Evolutionary conservation across 2,329 filamentous ascomycete genomes (phyloP).

Genomic region (Mycosphaerella sp.): DNA sequence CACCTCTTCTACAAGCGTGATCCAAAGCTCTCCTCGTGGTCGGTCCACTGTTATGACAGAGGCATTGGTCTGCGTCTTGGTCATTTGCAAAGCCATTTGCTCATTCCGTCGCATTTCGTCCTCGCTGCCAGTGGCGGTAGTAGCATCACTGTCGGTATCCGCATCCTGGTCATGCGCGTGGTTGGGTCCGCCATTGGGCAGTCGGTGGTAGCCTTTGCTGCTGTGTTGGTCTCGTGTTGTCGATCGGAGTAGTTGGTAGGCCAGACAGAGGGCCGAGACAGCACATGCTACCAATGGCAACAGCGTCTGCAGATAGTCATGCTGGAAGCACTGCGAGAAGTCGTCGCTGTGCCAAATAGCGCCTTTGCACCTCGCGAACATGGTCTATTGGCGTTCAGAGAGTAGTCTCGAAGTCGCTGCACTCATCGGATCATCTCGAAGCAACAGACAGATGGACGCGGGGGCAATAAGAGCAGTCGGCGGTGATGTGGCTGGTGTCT

Average conservation of each 20-base stretch:
- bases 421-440: slow-evolving; percentile 13
- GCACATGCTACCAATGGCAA: slow-evolving; percentile 67
- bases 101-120: slow-evolving; percentile 56
- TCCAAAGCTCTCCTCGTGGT: slow-evolving; percentile 64
- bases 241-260: slow-evolving; percentile 51
- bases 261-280: slow-evolving; percentile 63
- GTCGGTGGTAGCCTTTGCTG: slow-evolving; percentile 47
- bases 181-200: slow-evolving; percentile 19
- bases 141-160: slow-evolving; percentile 34
- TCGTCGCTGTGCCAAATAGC: slow-evolving; percentile 58
- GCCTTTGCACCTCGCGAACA: slow-evolving; percentile 52
- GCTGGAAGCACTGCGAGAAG: slow-evolving; percentile 56
- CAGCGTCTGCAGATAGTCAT: slow-evolving; percentile 70
- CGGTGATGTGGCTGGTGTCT: background rate
- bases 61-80: slow-evolving; percentile 45
- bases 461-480: background rate
- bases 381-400: slow-evolving; percentile 8
- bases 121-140: slow-evolving; percentile 23
- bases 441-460: background rate
- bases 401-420: background rate
- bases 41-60: slow-evolving; percentile 64
- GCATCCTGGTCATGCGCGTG: slow-evolving; percentile 30
- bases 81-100: slow-evolving; percentile 51
- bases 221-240: slow-evolving; percentile 25
- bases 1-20: slow-evolving; percentile 68